Base-by-base conservation (phyloP, 805 yeast species). In the Candida morakotiae region DNA sequence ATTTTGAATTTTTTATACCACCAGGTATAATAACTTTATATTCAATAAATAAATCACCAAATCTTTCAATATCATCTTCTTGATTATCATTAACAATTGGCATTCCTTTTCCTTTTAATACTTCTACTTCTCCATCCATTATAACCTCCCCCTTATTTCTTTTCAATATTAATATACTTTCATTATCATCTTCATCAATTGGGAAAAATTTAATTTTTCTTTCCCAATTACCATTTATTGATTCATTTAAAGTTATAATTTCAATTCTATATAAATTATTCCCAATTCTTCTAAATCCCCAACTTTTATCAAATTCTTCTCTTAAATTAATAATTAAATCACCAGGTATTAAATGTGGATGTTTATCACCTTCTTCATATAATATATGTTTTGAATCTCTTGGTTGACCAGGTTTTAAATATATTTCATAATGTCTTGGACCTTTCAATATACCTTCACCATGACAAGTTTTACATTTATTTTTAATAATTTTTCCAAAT, bases 241-340 rank as follows among this genome's bases (percentile, higher is more conserved):
- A 84, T 57, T 93, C 96, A 37, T 73, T 69, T 35, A 81, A 66
- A 2, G 83, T 73, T 21, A 93, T 55, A 1, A 77, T 80, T 55
- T 93, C 98, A 0, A 87, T 84, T 42, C 98, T 69, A 64, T 81
- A 89, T 45, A 93, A 62, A 50, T 83, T 69, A 44, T 71, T 56
- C 25, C 85, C 85, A 42, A 87, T 73, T 48, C 98, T 75, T 58
- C 96, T 74, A 62, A 81, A 93, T 6, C 98, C 98, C 74, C 87
- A 55, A 53, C 84, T 82, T 13, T 69, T 73, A 21, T 44, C 56
- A 14, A 62, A 53, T 27, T 70, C 65, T 61, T 91, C 97, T 22
- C 52, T 54, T 26, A 87, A 54, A 28, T 66, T 69, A n/a, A 88
- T 68, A 18, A 72, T 56, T 39, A 93, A 64, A 61, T 91, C 87